These are phyloP conservation scores for Diplogelasinospora grovesii DNA, from an alignment of 495 filamentous ascomycete species.

Conservation along the genomic window DNA sequence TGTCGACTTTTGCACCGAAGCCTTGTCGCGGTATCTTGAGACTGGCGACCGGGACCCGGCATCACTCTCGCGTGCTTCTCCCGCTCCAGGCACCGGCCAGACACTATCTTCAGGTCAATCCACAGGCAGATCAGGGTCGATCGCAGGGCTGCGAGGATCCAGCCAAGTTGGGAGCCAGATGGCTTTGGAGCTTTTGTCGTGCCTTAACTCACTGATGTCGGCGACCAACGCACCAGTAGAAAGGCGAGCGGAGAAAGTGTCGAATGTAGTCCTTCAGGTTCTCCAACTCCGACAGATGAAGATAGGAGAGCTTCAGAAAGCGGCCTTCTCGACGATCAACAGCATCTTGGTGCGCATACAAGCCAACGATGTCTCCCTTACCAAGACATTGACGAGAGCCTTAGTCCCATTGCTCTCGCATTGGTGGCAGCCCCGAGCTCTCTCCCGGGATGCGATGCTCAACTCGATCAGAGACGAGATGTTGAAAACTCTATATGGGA, in stretches of 20 bases:
- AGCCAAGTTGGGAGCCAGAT: slow-evolving; percentile 25
- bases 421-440: slow-evolving; percentile 65
- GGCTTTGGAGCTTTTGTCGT: slow-evolving; percentile 55
- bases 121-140: slow-evolving; percentile 26
- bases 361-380: slow-evolving; percentile 59
- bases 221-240: slow-evolving; percentile 67
- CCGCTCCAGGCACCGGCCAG: slow-evolving; percentile 29
- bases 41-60: slow-evolving; percentile 27
- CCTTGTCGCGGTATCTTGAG: slow-evolving; percentile 38
- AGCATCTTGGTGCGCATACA: slow-evolving; percentile 56
- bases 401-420: slow-evolving; percentile 64
- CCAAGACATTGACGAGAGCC: slow-evolving; percentile 47
- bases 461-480: slow-evolving; percentile 52
- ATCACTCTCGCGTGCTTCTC: slow-evolving; percentile 29
- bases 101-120: slow-evolving; percentile 10
- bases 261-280: slow-evolving; percentile 52
- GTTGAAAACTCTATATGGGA: slow-evolving; percentile 61
- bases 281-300: slow-evolving; percentile 51
- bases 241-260: slow-evolving; percentile 49
- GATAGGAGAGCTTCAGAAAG: slow-evolving; percentile 57
- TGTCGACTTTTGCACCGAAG: slow-evolving; percentile 60
- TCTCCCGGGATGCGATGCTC: slow-evolving; percentile 64
- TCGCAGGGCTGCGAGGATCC: slow-evolving; percentile 7
- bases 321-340: slow-evolving; percentile 72
- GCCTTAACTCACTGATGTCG: slow-evolving; percentile 58